A percentile compares a stretch with the other conserved stretches of the same genome.
Evolutionary conservation across 306 rosid species (phyloP).

Genomic region (Prunus kanzakura): DNA sequence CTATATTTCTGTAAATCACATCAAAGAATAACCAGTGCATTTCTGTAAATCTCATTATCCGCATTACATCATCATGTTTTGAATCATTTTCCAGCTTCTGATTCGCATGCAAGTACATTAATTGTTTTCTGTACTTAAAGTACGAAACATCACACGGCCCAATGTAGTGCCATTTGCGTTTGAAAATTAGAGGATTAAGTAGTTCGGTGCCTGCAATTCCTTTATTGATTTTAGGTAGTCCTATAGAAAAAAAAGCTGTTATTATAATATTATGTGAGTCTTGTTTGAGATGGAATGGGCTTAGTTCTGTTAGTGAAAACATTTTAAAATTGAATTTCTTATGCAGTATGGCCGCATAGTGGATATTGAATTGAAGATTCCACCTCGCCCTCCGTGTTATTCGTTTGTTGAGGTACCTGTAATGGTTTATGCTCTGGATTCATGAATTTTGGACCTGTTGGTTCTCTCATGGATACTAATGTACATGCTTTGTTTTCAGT

Average conservation of each 20-base stretch:
- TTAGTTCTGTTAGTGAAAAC: background rate
- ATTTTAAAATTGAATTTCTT: conserved; percentile 18
- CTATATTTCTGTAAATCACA: background rate
- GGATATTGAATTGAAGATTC: conserved; percentile 92
- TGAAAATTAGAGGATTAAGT: background rate
- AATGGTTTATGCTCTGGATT: background rate
- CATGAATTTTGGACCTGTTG: background rate
- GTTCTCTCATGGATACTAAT: background rate
- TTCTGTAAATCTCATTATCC: background rate
- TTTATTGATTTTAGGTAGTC: too few species aligned
- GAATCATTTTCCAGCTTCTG: background rate
- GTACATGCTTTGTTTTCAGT: conserved; percentile 44
- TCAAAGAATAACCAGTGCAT: background rate
- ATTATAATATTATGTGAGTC: background rate
- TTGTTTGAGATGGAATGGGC: background rate
- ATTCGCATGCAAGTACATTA: background rate
- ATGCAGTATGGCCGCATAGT: conserved; percentile 94
- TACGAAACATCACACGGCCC: background rate
- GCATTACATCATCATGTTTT: background rate
- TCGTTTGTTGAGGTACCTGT: conserved; percentile 90
- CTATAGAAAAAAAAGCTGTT: background rate
- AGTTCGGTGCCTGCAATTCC: too few species aligned
- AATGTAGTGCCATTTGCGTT: background rate
- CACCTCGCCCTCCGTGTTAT: conserved; percentile 96
- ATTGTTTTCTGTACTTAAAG: background rate